phyloP scores from a whole-genome alignment of 2,329 filamentous ascomycete species.

The Clonostachys sp. region DNA sequence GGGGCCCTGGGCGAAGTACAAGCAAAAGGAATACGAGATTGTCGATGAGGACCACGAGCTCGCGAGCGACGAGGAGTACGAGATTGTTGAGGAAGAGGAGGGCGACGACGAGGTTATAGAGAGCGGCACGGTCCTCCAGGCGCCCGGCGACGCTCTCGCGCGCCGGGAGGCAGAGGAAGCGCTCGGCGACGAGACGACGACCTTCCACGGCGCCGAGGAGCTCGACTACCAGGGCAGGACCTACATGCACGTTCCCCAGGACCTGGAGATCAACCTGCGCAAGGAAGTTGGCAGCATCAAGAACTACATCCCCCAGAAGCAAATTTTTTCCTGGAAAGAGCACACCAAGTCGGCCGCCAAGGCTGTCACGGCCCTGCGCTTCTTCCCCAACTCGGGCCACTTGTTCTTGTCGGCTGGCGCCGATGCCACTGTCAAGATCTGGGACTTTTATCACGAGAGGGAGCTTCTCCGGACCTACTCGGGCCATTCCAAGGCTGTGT shows the following conservation, averaged over 20 bases:
- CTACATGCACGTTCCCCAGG: constrained; percentile 96
- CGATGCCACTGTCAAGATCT: constrained; percentile 87
- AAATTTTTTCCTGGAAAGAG: constrained; percentile 83
- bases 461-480: constrained; percentile 88
- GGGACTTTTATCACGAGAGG: constrained; percentile 87
- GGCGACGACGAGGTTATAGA: constrained; percentile 56
- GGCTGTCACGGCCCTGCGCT: constrained; percentile 81
- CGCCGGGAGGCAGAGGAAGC: constrained; percentile 55
- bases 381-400: constrained; percentile 86
- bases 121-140: constrained; percentile 56
- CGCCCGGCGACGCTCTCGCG: constrained; percentile 48
- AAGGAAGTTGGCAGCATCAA: constrained; percentile 77
- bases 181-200: constrained; percentile 70
- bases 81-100: constrained; percentile 71
- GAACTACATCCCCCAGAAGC: constrained; percentile 93
- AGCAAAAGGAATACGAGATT: constrained; percentile 66
- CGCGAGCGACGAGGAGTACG: constrained; percentile 74
- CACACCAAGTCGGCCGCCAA: constrained; percentile 79
- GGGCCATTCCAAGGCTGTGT: constrained; percentile 85
- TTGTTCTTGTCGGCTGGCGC: constrained; percentile 85
- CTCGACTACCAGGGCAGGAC: constrained; percentile 93
- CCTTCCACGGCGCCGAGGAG: constrained; percentile 78
- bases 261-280: constrained; percentile 78
- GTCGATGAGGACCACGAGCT: constrained; percentile 72
- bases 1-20: constrained; percentile 90